Evolutionary conservation across 225 moss, liverwort and hornwort genomes (phyloP), one percentile per base, ranked within the genome.

Genomic region (Neckera pumila): DNA sequence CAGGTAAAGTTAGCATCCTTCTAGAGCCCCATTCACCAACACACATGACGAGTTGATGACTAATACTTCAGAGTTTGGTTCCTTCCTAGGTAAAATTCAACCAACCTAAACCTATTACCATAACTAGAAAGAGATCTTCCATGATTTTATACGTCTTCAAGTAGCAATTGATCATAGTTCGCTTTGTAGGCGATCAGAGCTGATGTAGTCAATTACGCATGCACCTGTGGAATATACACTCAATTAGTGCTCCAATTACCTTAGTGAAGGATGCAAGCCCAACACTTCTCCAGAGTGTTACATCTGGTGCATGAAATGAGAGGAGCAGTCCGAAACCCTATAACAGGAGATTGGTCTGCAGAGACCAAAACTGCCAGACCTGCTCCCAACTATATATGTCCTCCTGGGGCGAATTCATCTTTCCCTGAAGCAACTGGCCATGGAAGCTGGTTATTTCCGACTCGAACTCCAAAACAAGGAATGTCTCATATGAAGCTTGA

Each of bases 381-480:
- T 72, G 90, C 95, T 92, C 94, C 94, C 88, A 94, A 90, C 92
- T 92, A 76, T 54, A 8, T 1, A 51, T 95, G 94, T 58, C 94
- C 93, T 95, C 84, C 77, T 83, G 6, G 47, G 14, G 17, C 74
- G 60, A 47, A 17, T 27, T 60, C 11, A 85, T 33, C 36, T 80
- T 31, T 51, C 63, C 51, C 43, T 56, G 60, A 36, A 61, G 83
- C 60, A 90, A 64, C 79, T 58, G 58, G 79, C 25, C 58, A 62
- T 59, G n/a, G 67, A 66, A 51, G 40, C 51, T 17, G 18, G 27
- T 14, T 62, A 26, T 26, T 62, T n/a, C n/a, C n/a, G n/a, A n/a
- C n/a, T n/a, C n/a, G n/a, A n/a, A n/a, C 10, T 49, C 47, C 56
- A 74, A 72, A 79, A 51, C 17, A 61, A 76, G n/a, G 47, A 82